phyloP scores from a whole-genome alignment of 78 protist genomes.

The Dictyostelium purpureum region DNA sequence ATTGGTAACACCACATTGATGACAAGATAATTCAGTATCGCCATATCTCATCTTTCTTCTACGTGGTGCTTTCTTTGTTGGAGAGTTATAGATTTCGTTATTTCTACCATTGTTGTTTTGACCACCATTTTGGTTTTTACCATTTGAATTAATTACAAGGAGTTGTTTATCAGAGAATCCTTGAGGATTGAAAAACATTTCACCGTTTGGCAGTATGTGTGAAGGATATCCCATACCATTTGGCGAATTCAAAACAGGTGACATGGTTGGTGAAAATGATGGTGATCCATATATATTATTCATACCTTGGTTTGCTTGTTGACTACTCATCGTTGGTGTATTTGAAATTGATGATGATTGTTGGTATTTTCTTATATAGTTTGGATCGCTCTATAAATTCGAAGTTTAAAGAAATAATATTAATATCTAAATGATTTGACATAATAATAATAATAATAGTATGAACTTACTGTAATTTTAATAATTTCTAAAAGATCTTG shows the following conservation, averaged over 20 bases:
- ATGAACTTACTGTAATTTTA: not conserved
- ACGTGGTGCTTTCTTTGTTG: conserved; percentile 20
- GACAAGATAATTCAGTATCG: conserved; percentile 45
- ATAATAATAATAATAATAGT: too few species aligned
- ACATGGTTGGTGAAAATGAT: conserved; percentile 11
- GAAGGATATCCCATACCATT: not conserved
- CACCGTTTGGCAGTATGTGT: too few species aligned
- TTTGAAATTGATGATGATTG: conserved; percentile 55
- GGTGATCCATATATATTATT: not conserved
- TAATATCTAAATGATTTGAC: too few species aligned
- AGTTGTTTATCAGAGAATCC: conserved; percentile 1
- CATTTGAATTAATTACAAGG: not conserved
- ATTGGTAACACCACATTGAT: conserved; percentile 69
- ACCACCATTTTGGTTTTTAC: not conserved
- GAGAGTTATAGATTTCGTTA: not conserved
- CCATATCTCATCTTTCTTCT: conserved; percentile 40
- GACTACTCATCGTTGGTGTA: conserved; percentile 70
- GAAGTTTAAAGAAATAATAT: not conserved
- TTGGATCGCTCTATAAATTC: not conserved
- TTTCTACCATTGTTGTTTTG: not conserved
- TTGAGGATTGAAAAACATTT: not conserved
- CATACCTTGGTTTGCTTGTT: not conserved
- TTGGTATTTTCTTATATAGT: not conserved
- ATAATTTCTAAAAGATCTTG: conserved; percentile 42
- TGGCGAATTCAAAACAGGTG: conserved; percentile 3